phyloP scores from a whole-genome alignment of 352 stramenopile species.

The Halophytophthora batemanensis region DNA sequence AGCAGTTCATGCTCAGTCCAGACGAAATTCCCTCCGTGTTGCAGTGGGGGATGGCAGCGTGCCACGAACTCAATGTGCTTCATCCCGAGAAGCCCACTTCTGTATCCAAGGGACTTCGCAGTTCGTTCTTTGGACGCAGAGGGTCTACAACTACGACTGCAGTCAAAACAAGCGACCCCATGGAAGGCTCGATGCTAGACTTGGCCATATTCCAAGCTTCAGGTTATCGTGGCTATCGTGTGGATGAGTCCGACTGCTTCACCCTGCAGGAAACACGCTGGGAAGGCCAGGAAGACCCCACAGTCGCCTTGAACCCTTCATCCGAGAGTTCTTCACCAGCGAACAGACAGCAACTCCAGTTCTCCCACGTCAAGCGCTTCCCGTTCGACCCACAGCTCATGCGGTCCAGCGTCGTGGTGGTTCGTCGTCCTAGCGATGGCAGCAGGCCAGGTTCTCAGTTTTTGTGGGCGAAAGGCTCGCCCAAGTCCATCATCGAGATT shows the following conservation, averaged over 20 bases:
- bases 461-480: slow-evolving; percentile 40
- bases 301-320: neutral
- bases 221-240: slow-evolving; percentile 18
- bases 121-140: neutral
- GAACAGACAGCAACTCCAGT: slow-evolving; percentile 1
- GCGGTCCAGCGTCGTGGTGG: slow-evolving; percentile 39
- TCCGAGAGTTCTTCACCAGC: neutral
- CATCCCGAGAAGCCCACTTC: too few species aligned
- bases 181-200: slow-evolving; percentile 52
- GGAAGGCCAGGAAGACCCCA: neutral
- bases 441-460: slow-evolving; percentile 10
- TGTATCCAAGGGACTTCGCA: neutral
- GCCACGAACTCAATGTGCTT: slow-evolving; percentile 26
- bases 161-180: neutral
- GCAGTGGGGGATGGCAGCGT: slow-evolving; percentile 42
- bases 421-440: neutral
- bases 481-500: slow-evolving; percentile 13
- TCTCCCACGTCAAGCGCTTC: slow-evolving; percentile 33
- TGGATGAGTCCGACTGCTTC: slow-evolving; percentile 7
- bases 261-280: neutral
- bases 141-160: slow-evolving; percentile 27
- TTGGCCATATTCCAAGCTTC: slow-evolving; percentile 49
- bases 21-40: slow-evolving; percentile 11
- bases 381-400: slow-evolving; percentile 36
- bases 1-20: neutral